Base-by-base conservation (phyloP, 495 filamentous ascomycete species). In the Hypoxylon trugodes region DNA sequence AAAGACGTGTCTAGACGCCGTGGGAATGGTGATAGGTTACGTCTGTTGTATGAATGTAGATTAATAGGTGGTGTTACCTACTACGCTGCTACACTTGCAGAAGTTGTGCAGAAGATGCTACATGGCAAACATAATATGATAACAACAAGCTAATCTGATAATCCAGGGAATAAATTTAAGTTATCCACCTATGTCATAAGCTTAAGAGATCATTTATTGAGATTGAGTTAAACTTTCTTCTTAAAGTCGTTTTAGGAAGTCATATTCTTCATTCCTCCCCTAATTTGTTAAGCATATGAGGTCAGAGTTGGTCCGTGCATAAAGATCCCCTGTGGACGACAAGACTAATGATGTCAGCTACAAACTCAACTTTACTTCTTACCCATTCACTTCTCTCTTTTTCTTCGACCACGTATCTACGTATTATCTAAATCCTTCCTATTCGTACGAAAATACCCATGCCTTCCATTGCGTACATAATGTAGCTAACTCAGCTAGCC, bases 321-420 rank as follows among this genome's bases (percentile, higher is more conserved):
- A 10, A 0, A 36, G 6, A 24, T 26, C 19, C 49, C 61, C 41
- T 28, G 18, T 40, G 36, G 7, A 26, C 35, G 24, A 2, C 32
- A 48, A 42, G 26, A 15, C 59, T 47, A 37, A 68, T 68, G 65
- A 68, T 68, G 65, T 68, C 65, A 68, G 54, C 59, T 46, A 25
- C 43, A 50, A 60, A 56, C 50, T 61, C 25, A 48, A 22, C 59
- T 28, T 2, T 43, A 55, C 25, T 25, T 24, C 24, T 30, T 42
- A 7, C 18, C 22, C 13, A 25, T 38, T 35, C 35, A 22, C 24
- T 47, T 26, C 32, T 30, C 25, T 26, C 22, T 7, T 45, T 15
- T 24, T n/a, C 26, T n/a, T 28, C 24, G 12, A 6, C 6, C 15
- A 4, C 41, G 13, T 12, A 36, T 36, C 8, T 3, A 10, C 10